Evolutionary conservation across 2,329 filamentous ascomycete genomes (phyloP), one percentile per base, ranked within the genome.

Genomic region (Hypoxylon sp.): DNA sequence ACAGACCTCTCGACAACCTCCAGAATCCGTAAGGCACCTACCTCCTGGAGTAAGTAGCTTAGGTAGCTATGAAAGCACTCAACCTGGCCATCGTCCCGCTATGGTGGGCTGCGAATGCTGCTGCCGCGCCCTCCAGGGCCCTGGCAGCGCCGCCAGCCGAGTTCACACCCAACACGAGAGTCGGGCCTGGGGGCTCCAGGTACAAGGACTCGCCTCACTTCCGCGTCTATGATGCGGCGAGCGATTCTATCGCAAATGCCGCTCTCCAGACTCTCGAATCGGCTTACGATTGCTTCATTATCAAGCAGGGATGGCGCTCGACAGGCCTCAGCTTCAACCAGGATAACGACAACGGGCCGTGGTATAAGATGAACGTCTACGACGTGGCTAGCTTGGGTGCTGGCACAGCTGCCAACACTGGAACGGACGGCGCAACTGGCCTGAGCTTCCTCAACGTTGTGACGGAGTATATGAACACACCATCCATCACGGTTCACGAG

Each of bases 291-390:
- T 78, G 76, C 63, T 78, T 77, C 49, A 69, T 77, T 1, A 68
- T 63, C 21, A 70, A 67, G 0, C 69, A 77, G 2, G 73, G 72
- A 15, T 78, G 72, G 72, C 71, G 76, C 2, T 77, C 76, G 0
- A 67, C 76, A 0, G 76, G 75, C 9, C 66, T 76, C 6, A 75
- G 74, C 0, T 76, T 71, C 52, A 73, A 74, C 46, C 63, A 70
- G 1, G 68, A 65, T 1, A 63, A 66, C 8, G 72, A 75, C 26
- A 65, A 68, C 40, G 78, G 78, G 0, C 74, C 78, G 0, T 79
- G 67, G 58, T 75, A 75, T 62, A 83, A 82, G 68, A 74, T 75
- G 41, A 82, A 82, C 58, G 52, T 81, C 29, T 82, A 81, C 67
- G 67, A 72, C 1, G 75, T 81, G 18, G 67, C 63, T 7, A 62